Evolutionary conservation across 306 rosid genomes (phyloP).

Genomic region (Coriaria nepalensis): DNA sequence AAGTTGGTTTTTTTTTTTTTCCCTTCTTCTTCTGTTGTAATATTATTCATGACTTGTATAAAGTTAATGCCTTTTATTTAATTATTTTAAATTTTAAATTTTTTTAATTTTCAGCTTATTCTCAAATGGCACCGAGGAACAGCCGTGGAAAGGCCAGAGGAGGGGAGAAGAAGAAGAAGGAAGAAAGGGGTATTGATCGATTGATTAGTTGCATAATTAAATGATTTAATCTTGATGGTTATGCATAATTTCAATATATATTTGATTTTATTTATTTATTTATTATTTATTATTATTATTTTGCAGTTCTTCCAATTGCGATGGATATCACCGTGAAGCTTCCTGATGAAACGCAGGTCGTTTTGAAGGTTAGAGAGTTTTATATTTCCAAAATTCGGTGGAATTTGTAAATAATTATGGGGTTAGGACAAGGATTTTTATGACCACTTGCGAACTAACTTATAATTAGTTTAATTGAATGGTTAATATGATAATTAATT

Average conservation of each 20-base stretch:
- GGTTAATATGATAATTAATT: not conserved
- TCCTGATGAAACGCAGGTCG: constrained; percentile 54
- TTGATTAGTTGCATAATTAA: not conserved
- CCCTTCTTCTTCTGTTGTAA: too few relatives aligned
- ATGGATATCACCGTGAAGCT: constrained; percentile 76
- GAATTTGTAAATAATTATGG: too few relatives aligned
- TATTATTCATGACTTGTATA: too few relatives aligned
- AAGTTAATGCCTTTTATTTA: too few relatives aligned
- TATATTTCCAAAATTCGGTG: not conserved
- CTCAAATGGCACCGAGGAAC: constrained; percentile 83
- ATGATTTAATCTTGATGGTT: not conserved
- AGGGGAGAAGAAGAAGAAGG: constrained; percentile 86
- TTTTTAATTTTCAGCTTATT: constrained; percentile 14
- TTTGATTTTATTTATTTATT: not conserved
- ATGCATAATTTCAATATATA: not conserved
- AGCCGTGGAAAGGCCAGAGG: constrained; percentile 73
- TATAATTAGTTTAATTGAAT: too few relatives aligned
- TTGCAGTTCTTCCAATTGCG: constrained; percentile 86
- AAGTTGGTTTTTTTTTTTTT: too few relatives aligned
- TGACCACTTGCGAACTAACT: too few relatives aligned
- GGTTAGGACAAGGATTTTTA: too few relatives aligned
- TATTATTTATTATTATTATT: not conserved
- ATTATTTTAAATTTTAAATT: constrained; percentile 1
- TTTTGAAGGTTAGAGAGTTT: constrained; percentile 57
- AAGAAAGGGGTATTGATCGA: constrained; percentile 47